These are phyloP conservation scores for Cardamine resedifolia DNA, from an alignment of 345 rosid genomes.

Conservation along the genomic window DNA sequence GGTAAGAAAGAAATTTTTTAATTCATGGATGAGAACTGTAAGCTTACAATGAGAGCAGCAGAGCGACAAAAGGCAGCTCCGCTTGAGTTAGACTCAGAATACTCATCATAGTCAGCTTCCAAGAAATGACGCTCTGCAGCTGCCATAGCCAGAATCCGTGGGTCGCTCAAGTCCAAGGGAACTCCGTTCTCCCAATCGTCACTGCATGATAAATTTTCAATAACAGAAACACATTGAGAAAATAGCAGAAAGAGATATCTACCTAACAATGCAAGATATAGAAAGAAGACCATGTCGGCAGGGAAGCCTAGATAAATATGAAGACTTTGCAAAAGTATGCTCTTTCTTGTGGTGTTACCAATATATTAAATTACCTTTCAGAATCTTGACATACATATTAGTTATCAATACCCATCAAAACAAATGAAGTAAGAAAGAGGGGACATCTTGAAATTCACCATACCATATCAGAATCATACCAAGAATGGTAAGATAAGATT, in stretches of 20 bases:
- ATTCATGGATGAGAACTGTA: not conserved
- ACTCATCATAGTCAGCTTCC: slow-evolving; percentile 89
- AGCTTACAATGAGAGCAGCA: slow-evolving; percentile 84
- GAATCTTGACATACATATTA: not conserved
- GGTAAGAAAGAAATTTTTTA: not conserved
- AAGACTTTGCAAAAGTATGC: not conserved
- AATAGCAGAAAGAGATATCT: not conserved
- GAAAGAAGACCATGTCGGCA: not conserved
- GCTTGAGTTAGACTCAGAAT: slow-evolving; percentile 79
- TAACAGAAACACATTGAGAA: slow-evolving; percentile 13
- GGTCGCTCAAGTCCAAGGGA: slow-evolving; percentile 77
- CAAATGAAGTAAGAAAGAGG: not conserved
- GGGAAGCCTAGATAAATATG: not conserved
- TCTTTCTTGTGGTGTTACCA: slow-evolving; percentile 9
- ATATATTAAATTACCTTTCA: not conserved
- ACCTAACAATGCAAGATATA: slow-evolving; percentile 4
- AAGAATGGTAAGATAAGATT: not conserved
- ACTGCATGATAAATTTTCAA: slow-evolving; percentile 39
- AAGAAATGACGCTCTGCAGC: slow-evolving; percentile 89
- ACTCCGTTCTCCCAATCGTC: slow-evolving; percentile 82
- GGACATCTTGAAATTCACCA: slow-evolving; percentile 2
- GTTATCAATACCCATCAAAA: not conserved
- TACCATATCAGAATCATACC: slow-evolving; percentile 7
- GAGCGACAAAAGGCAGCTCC: slow-evolving; percentile 99
- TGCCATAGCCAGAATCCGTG: slow-evolving; percentile 84